Percentiles rank a stretch among this genome's conserved stretches.
These are phyloP conservation scores for Cutaneotrichosporon sp. DNA, from an alignment of 1,284 basidiomycete species.

Conservation along the genomic window DNA sequence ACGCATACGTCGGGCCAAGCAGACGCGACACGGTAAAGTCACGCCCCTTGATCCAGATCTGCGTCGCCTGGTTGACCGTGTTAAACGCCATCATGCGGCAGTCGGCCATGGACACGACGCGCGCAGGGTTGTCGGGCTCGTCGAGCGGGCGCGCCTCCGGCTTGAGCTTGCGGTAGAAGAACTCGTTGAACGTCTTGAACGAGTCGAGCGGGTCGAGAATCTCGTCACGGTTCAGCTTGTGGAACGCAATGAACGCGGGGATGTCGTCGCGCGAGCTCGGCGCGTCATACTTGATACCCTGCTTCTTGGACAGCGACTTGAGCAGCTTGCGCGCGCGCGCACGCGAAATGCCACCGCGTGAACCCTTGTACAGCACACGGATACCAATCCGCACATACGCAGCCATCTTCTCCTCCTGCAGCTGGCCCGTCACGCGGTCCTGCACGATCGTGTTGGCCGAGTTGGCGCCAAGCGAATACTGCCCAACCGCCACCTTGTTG, in stretches of 20 bases:
- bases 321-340: constrained; percentile 73
- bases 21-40: constrained; percentile 78
- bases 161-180: constrained; percentile 87
- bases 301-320: constrained; percentile 86
- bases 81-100: constrained; percentile 92
- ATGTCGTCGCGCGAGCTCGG: constrained; percentile 81
- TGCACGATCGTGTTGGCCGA: constrained; percentile 91
- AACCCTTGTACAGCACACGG: constrained; percentile 87
- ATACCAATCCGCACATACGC: constrained; percentile 89
- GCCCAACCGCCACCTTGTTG: constrained; percentile 73
- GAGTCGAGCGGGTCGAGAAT: constrained; percentile 74
- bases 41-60: constrained; percentile 94
- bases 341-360: constrained; percentile 84
- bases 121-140: constrained; percentile 63
- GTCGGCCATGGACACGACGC: constrained; percentile 83
- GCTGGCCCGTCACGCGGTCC: constrained; percentile 79
- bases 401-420: constrained; percentile 92
- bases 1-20: constrained; percentile 70
- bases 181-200: constrained; percentile 84
- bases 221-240: constrained; percentile 75
- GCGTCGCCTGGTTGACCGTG: constrained; percentile 74
- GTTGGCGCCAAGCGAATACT: constrained; percentile 81
- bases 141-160: constrained; percentile 72
- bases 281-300: constrained; percentile 87
- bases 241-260: constrained; percentile 80